These are phyloP conservation scores for Viridothelium virens DNA, from an alignment of 495 filamentous ascomycete genomes.

Conservation along the genomic window DNA sequence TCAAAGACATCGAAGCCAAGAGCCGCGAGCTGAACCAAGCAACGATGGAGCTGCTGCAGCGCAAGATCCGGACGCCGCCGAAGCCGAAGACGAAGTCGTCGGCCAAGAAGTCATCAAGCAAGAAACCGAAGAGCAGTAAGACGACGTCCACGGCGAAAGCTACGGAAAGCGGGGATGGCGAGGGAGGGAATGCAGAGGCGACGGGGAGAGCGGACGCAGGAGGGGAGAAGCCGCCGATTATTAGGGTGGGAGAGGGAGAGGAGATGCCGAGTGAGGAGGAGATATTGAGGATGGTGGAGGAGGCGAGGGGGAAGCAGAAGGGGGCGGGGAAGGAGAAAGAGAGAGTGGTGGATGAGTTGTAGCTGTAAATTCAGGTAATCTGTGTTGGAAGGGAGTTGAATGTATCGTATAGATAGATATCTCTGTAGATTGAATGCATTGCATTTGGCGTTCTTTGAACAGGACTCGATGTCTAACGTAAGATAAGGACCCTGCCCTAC, in stretches of 20 bases:
- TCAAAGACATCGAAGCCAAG: slow-evolving; percentile 55
- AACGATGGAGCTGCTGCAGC: slow-evolving; percentile 62
- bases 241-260: slow-evolving; percentile 22
- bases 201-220: slow-evolving; percentile 19
- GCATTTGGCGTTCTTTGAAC: not conserved
- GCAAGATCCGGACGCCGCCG: slow-evolving; percentile 50
- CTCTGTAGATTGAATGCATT: slow-evolving; percentile 9
- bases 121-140: slow-evolving; percentile 33
- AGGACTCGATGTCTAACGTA: not conserved
- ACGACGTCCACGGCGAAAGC: slow-evolving; percentile 23
- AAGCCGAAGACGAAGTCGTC: slow-evolving; percentile 42
- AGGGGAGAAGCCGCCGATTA: slow-evolving; percentile 19
- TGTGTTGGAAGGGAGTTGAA: not conserved
- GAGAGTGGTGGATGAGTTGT: not conserved
- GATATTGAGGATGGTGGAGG: slow-evolving; percentile 25
- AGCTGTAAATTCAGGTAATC: not conserved
- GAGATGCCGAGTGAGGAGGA: slow-evolving; percentile 32
- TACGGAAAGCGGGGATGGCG: slow-evolving; percentile 21
- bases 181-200: slow-evolving; percentile 16
- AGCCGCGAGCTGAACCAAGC: slow-evolving; percentile 55
- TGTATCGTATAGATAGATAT: slow-evolving; percentile 6
- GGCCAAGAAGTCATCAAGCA: slow-evolving; percentile 43
- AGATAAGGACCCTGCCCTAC: too few species aligned
- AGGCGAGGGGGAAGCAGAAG: slow-evolving; percentile 20
- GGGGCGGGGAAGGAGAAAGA: slow-evolving; percentile 3